Percentiles rank a stretch among this genome's conserved stretches.
Conservation (phyloP, 768 basidiomycete genomes). For the Cystofilobasidium ferigula region DNA sequence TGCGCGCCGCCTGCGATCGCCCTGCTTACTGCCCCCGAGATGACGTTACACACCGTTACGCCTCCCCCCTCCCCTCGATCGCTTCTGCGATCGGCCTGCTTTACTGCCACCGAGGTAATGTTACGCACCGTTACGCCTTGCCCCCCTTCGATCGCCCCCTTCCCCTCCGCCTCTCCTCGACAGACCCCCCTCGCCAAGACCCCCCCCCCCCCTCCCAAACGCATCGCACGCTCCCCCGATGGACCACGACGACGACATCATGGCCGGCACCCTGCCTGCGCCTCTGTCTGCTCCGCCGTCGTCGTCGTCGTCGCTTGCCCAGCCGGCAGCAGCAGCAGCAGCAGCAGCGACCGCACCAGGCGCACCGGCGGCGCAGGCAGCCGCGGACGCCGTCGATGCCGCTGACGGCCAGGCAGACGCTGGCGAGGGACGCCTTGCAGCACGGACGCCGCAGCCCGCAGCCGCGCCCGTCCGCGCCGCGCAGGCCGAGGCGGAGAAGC, state of each 20-base stretch:
- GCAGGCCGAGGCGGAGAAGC: conserved; percentile 12
- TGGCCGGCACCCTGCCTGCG: background rate
- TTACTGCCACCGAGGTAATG: too few species aligned
- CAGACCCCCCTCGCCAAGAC: background rate
- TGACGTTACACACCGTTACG: too few species aligned
- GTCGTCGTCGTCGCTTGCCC: background rate
- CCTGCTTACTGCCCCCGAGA: too few species aligned
- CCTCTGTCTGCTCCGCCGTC: background rate
- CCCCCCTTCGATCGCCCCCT: too few species aligned
- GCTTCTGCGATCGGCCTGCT: too few species aligned
- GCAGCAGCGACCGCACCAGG: background rate
- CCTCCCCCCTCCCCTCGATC: too few species aligned
- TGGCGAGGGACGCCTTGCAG: background rate
- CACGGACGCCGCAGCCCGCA: too few species aligned
- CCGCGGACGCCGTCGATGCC: too few species aligned
- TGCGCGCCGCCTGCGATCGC: too few species aligned
- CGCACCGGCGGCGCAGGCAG: background rate
- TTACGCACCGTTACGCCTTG: too few species aligned
- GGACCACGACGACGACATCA: conserved; percentile 14
- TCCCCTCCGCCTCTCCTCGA: background rate
- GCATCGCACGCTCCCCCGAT: background rate
- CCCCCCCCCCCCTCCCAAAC: background rate
- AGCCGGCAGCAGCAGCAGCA: background rate
- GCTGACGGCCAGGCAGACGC: background rate
- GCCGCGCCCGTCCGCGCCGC: background rate